Conservation (phyloP, 202 grass and related monocot species). For the Setaria viridis region DNA sequence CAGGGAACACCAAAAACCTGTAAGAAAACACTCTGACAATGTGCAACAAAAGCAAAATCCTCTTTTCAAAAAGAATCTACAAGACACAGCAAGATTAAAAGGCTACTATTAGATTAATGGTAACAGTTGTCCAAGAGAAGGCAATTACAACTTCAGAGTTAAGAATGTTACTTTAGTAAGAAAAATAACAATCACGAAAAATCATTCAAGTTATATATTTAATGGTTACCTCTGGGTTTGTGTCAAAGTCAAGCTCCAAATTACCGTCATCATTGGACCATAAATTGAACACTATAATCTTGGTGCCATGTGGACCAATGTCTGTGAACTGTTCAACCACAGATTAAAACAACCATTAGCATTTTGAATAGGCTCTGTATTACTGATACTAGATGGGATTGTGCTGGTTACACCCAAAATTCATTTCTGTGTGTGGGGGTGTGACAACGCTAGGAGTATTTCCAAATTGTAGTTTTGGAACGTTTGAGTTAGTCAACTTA, state of each 20-base stretch:
- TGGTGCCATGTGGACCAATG: conserved; percentile 85
- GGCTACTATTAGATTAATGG: not conserved
- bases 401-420: not conserved
- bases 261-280: conserved; percentile 79
- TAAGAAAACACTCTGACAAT: not conserved
- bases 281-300: conserved; percentile 85
- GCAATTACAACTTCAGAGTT: conserved; percentile 14
- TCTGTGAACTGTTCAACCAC: conserved; percentile 67
- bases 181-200: not conserved
- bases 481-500: not conserved
- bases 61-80: not conserved
- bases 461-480: conserved; percentile 1
- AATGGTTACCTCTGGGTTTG: conserved; percentile 57
- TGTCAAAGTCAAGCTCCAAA: conserved; percentile 82
- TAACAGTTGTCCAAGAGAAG: not conserved
- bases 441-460: not conserved
- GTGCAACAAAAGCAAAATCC: not conserved
- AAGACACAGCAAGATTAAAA: not conserved
- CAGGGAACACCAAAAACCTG: not conserved
- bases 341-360: conserved; percentile 45
- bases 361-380: not conserved
- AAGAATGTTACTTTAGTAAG: conserved; percentile 10
- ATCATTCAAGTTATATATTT: not conserved
- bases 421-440: not conserved
- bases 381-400: not conserved